phyloP scores from a whole-genome alignment of 176 grass and related monocot genomes.

The Chloris gayana region DNA sequence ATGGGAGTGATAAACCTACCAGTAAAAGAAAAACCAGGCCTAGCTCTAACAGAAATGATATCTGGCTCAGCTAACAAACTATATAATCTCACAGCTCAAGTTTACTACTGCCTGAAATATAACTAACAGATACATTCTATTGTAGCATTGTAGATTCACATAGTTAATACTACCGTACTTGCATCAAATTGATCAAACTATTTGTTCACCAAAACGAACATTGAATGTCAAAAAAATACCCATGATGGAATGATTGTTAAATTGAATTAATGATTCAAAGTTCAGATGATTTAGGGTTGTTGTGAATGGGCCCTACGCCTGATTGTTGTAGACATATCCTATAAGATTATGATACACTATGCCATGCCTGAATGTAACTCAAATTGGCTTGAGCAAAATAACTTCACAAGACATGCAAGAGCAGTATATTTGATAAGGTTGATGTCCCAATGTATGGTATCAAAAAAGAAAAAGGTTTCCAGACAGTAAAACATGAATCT shows the following conservation, averaged over 20 bases:
- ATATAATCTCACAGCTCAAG: neutral
- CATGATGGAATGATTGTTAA: neutral
- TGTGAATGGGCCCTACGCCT: neutral
- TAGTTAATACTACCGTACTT: slow-evolving; percentile 2
- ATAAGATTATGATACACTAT: neutral
- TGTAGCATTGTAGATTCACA: slow-evolving; percentile 12
- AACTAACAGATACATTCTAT: slow-evolving; percentile 5
- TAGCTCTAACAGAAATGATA: slow-evolving; percentile 11
- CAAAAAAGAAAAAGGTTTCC: neutral
- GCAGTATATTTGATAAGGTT: slow-evolving; percentile 27
- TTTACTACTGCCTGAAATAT: neutral
- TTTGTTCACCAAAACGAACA: neutral
- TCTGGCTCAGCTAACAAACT: neutral
- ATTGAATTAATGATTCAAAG: slow-evolving; percentile 20
- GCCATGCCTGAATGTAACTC: neutral
- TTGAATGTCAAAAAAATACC: slow-evolving; percentile 21
- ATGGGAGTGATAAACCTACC: neutral
- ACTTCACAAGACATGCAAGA: neutral
- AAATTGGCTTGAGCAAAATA: slow-evolving; percentile 5
- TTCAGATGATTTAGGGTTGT: slow-evolving; percentile 19
- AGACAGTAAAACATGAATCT: slow-evolving; percentile 23
- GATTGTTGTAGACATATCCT: slow-evolving; percentile 21
- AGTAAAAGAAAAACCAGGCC: neutral
- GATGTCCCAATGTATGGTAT: slow-evolving; percentile 23
- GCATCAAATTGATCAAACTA: slow-evolving; percentile 21